These are phyloP conservation scores for Gnetum montanum DNA, from an alignment of 75 land plant species.

Conservation along the genomic window DNA sequence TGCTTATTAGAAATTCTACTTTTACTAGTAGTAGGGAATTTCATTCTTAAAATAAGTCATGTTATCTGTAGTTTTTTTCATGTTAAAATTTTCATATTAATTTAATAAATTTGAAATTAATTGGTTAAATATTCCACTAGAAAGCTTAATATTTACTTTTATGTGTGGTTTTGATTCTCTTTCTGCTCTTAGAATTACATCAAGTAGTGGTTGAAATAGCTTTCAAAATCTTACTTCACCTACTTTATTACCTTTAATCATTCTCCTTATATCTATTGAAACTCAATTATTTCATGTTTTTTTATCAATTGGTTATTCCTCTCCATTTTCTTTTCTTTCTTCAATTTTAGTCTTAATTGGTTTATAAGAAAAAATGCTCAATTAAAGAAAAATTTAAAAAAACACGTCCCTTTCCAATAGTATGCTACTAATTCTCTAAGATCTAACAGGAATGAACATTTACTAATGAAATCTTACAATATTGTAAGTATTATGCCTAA, in stretches of 20 bases:
- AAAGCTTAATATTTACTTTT: neutral
- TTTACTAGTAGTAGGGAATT: neutral
- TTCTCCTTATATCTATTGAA: slow-evolving; percentile 5
- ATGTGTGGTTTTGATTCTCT: slow-evolving; percentile 8
- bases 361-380: neutral
- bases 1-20: neutral
- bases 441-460: no score
- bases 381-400: no score
- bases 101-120: no score
- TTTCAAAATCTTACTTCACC: slow-evolving; percentile 6
- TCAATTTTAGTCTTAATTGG: neutral
- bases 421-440: no score
- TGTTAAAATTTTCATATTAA: no score
- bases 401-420: no score
- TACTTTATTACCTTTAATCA: slow-evolving; percentile 3
- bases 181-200: slow-evolving; percentile 7
- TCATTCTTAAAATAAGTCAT: neutral
- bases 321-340: slow-evolving; percentile 1
- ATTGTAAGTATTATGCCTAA: no score
- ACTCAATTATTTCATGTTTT: slow-evolving; percentile 1
- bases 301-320: slow-evolving; percentile 9
- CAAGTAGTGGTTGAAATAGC: slow-evolving; percentile 10
- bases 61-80: neutral
- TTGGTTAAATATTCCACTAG: neutral
- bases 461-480: no score